Base-by-base conservation (phyloP, 768 basidiomycete species). In the Lactifluus rugatus region DNA sequence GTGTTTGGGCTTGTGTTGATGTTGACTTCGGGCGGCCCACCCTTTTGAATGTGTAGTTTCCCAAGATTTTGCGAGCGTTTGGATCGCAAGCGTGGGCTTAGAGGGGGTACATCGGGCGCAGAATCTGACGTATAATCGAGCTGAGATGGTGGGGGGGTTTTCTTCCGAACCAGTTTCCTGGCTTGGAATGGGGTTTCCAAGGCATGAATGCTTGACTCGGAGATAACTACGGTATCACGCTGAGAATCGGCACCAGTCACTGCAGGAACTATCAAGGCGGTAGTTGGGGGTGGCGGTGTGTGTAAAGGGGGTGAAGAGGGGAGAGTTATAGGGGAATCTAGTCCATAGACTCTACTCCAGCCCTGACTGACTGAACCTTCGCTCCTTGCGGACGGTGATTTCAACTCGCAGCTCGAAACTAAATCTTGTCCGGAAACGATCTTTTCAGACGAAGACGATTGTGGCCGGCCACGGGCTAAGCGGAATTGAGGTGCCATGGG, bases 401-500 rank as follows among this genome's bases (percentile, higher is more conserved):
- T 52, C n/a, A 31, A 2, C 11, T 39, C 47, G 10, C 25, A 39
- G 31, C 14, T 45, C 28, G 36, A 17, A 25, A 49, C 25, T 25
- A 47, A 37, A 19, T 56, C 52, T 45, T 50, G 62, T 31, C 60
- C 26, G 10, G 34, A 32, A 4, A 9, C 25, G n/a, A 53, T 45
- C 19, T 48, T 54, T 39, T 64, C 63, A 2, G 56, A 64, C 1
- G 67, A 66, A 1, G 76, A 75, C 6, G 78, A 78, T 28, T 48
- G 48, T 69, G 11, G 63, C n/a, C 61, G 76, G 34, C 51, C 72
- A 25, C 70, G 66, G n/a, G 14, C 34, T 9, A 42, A 39, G 45
- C 42, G 56, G 37, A 21, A 56, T 51, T 49, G 48, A 13, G 57
- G 61, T 25, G 86, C 85, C 82, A 87, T 84, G 3, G 87, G 85